Percentiles rank a stretch among this genome's conserved stretches.
These are phyloP conservation scores for Eleusine coracana DNA, from an alignment of 176 grass and related monocot genomes.

Conservation along the genomic window DNA sequence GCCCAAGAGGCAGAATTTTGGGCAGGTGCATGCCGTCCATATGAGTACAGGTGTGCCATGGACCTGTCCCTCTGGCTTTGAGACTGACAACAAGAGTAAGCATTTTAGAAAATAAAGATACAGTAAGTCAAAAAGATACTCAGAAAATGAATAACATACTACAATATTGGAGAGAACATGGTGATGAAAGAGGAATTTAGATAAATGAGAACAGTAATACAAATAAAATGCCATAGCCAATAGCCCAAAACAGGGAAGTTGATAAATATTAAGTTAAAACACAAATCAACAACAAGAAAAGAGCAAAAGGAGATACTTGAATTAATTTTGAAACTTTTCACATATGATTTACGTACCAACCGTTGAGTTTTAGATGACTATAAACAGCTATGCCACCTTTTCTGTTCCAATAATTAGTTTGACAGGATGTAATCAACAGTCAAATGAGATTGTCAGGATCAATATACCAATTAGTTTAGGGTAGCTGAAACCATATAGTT, in stretches of 20 bases:
- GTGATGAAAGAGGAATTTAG: background rate
- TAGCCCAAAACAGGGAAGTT: constrained; percentile 26
- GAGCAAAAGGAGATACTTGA: background rate
- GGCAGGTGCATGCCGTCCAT: constrained; percentile 32
- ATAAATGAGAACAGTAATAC: constrained; percentile 23
- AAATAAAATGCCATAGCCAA: constrained; percentile 4
- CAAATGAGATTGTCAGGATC: constrained; percentile 4
- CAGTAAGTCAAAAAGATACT: constrained; percentile 19
- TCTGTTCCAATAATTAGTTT: constrained; percentile 16
- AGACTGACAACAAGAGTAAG: constrained; percentile 28
- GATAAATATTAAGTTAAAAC: constrained; percentile 14
- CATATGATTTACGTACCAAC: constrained; percentile 20
- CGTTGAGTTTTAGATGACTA: constrained; percentile 3
- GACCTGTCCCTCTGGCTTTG: constrained; percentile 66
- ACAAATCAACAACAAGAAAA: constrained; percentile 24
- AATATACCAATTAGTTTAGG: constrained; percentile 9
- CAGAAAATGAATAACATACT: background rate
- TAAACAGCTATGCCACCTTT: constrained; percentile 13
- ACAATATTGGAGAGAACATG: constrained; percentile 4
- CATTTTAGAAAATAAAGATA: constrained; percentile 19
- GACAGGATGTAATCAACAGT: background rate
- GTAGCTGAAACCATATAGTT: constrained; percentile 9
- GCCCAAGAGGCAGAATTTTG: constrained; percentile 42
- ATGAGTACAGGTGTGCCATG: constrained; percentile 67
- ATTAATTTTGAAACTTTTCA: background rate